Percentiles rank a stretch among this genome's conserved stretches.
These are phyloP conservation scores for Diaporthe velutina DNA, from an alignment of 2,329 filamentous ascomycete genomes.

Conservation along the genomic window DNA sequence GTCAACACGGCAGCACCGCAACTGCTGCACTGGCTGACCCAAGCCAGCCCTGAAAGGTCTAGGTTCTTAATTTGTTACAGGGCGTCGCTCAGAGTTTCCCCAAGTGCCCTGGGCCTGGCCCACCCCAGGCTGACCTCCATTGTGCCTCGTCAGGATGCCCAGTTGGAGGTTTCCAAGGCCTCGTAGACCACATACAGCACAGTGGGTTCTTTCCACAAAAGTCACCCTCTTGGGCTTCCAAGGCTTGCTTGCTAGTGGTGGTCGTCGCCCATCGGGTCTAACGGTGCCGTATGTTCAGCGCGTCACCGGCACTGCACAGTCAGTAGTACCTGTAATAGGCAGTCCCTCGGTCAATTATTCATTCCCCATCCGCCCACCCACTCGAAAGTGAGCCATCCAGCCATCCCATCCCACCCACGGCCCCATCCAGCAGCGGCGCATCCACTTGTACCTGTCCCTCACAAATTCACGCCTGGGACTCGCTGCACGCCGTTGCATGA, in stretches of 20 bases:
- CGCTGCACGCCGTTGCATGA: conserved; percentile 9
- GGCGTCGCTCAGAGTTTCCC: conserved; percentile 2
- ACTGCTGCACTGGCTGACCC: not conserved
- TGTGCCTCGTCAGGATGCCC: too few relatives aligned
- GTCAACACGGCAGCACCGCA: not conserved
- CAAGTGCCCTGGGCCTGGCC: conserved; percentile 10
- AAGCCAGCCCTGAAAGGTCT: not conserved
- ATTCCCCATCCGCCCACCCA: not conserved
- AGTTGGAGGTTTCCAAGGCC: too few relatives aligned
- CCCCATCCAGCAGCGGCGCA: not conserved
- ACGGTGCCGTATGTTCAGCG: too few relatives aligned
- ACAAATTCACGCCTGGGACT: conserved; percentile 12
- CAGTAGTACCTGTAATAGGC: not conserved
- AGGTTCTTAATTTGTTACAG: not conserved
- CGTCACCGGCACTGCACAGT: not conserved
- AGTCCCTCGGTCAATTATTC: not conserved
- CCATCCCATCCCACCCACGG: conserved; percentile 2
- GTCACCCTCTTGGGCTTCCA: not conserved
- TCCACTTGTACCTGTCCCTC: not conserved
- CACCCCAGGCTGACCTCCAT: conserved; percentile 21
- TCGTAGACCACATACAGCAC: not conserved
- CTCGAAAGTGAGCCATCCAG: not conserved
- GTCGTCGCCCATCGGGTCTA: not conserved
- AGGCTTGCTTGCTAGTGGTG: not conserved
- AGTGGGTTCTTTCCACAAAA: not conserved